Conservation (phyloP, 208 protist genomes). For the Wallacemonas sp. region DNA sequence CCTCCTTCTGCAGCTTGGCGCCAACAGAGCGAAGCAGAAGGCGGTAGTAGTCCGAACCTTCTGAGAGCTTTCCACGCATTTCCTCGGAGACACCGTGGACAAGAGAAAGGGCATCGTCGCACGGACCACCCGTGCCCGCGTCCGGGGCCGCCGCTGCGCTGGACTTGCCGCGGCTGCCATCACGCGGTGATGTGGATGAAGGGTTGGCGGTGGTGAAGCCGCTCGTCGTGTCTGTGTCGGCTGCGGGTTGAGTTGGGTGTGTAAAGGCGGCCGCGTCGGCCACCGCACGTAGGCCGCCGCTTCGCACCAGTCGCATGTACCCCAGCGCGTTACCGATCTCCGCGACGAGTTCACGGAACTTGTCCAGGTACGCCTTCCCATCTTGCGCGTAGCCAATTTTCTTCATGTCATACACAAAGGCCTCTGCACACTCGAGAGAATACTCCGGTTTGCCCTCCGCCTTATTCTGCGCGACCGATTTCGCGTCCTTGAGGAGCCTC, state of each 20-base stretch:
- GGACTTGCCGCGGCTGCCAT: too few relatives aligned
- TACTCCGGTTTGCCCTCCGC: slow-evolving; percentile 77
- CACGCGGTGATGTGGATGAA: too few relatives aligned
- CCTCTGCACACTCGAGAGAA: slow-evolving; percentile 86
- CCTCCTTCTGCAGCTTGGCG: slow-evolving; percentile 35
- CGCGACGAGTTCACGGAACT: slow-evolving; percentile 95
- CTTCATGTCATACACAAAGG: slow-evolving; percentile 93
- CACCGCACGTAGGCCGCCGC: slow-evolving; percentile 86
- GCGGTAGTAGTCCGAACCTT: slow-evolving; percentile 95
- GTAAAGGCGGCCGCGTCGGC: slow-evolving; percentile 92
- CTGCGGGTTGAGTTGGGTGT: too few relatives aligned
- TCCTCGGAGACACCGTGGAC: slow-evolving; percentile 78
- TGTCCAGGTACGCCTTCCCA: slow-evolving; percentile 90
- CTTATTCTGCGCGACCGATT: slow-evolving; percentile 65
- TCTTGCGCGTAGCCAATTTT: slow-evolving; percentile 84
- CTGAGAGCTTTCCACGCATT: slow-evolving; percentile 88
- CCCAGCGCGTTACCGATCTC: slow-evolving; percentile 98
- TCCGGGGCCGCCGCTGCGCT: slow-evolving; percentile 6
- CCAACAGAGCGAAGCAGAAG: slow-evolving; percentile 94
- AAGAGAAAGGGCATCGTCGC: slow-evolving; percentile 51
- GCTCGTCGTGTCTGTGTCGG: slow-evolving; percentile 27
- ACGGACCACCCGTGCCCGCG: slow-evolving; percentile 1
- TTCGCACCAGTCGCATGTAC: slow-evolving; percentile 96
- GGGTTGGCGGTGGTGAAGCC: too few relatives aligned
- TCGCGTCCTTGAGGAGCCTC: slow-evolving; percentile 66